Evolutionary conservation across 2,329 filamentous ascomycete genomes (phyloP), one percentile per base, ranked within the genome.

Genomic region (Alternaria rosae): DNA sequence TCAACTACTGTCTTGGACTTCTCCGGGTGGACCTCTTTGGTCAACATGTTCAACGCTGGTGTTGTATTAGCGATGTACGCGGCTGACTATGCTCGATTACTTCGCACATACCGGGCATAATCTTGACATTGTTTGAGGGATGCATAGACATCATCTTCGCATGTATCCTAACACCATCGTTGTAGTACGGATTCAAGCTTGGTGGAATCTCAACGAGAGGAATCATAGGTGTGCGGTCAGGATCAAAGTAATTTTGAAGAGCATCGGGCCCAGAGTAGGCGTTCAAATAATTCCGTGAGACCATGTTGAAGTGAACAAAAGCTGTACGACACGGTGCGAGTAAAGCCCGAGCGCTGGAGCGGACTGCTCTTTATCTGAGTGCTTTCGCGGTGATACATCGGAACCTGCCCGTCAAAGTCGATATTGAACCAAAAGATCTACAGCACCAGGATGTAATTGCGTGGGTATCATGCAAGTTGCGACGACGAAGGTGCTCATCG

Each of bases 101-200:
- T 20, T 45, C n/a, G n/a, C 13, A 32, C 51, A 13, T 47, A 85
- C 85, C 85, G 68, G 88, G 88, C 76, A 90, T 83, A 3, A 85
- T 83, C 71, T 90, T 90, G 66, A 90, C 88, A 50, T 90, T 90
- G 63, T 90, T 86, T 4, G 87, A 86, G 1, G 88, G 87, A 68
- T 87, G 86, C 80, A 86, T 85, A 3, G 86, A 87, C 83, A 90
- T 85, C 86, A 90, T 87, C 77, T 90, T 89, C 38, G 88, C 87
- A 65, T 88, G 89, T 54, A 90, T 88, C 11, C 86, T 83, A 5
- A 90, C 85, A 5, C 86, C 85, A 83, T 89, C 83, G 25, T 82
- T 65, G 20, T 83, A 80, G 64, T 84, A 86, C 3, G 87, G 87
- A 61, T 90, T 90, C 32, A 90, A 78, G 11, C 76, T 77, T 15